Base-by-base conservation (phyloP, 306 rosid species). In the Medicago truncatula region DNA sequence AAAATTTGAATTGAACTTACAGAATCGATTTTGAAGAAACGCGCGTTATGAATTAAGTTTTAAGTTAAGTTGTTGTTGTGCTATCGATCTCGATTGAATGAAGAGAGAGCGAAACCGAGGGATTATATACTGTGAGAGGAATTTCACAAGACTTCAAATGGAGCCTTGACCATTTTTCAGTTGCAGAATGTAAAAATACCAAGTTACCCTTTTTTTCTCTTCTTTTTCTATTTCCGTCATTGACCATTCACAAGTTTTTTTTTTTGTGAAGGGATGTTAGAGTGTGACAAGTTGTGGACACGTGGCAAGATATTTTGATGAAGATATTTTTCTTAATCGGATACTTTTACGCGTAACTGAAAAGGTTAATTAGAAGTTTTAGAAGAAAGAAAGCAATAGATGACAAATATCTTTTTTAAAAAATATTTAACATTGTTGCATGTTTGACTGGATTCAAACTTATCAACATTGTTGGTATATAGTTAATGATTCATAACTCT, bases 1-100 rank as follows among this genome's bases (percentile, higher is more conserved):
- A 18, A 28, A 40, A 40, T 23, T 58, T 58, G 5, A 8, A 9
- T 31, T 1, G 56, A 68, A 25, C 78, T 78, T 52, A 76, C 82
- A 56, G 74, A 81, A 36, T 50, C 67, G n/a, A 54, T 23, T 34
- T 2, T 25, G 58, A 47, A 39, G 43, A 31, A 74, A 66, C 18
- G 9, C 25, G 25, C 61, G 65, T 17, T 70, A 15, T 31, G 65
- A 66, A 16, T 80, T 60, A 71, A 18, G 6, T 17, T 9, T 46
- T 16, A 46, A 44, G 28, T 8, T 60, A 16, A 17, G 50, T 72
- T 61, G 68, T 31, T 63, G 70, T 76, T 76, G 7, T 23, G 28
- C 28, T 7, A 34, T 34, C 57, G 74, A 63, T 70, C 10, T 41
- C 75, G 83, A 81, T 86, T 86, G 77, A 67, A 71, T 4, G 52